Percentiles rank a stretch among this genome's conserved stretches.
Evolutionary conservation across 306 rosid genomes (phyloP).

Genomic region (Vigna nakashimae): DNA sequence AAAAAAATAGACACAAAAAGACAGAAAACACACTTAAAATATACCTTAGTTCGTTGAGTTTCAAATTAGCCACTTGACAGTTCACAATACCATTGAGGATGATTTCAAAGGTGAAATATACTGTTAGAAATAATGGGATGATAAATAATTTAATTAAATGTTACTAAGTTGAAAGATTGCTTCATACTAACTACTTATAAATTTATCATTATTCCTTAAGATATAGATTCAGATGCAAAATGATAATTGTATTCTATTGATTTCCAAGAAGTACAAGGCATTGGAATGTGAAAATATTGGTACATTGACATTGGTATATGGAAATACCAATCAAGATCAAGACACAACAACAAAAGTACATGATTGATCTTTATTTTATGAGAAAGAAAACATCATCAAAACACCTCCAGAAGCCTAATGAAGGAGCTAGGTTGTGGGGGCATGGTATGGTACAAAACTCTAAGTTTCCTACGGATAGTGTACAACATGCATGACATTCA

Average conservation of each 20-base stretch:
- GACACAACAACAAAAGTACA: conserved; percentile 23
- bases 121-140: neutral
- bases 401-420: conserved; percentile 36
- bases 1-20: too few relatives aligned
- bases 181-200: neutral
- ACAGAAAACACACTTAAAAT: too few relatives aligned
- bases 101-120: neutral
- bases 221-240: neutral
- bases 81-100: neutral
- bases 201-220: neutral
- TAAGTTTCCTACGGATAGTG: conserved; percentile 45
- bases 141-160: neutral
- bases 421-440: conserved; percentile 42
- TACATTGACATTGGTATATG: conserved; percentile 29
- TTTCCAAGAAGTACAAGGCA: conserved; percentile 32
- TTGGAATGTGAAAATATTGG: neutral
- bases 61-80: neutral
- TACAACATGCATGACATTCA: conserved; percentile 50
- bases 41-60: neutral
- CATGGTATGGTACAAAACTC: conserved; percentile 49
- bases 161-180: neutral
- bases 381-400: conserved; percentile 29
- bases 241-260: conserved; percentile 13
- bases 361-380: conserved; percentile 45
- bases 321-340: conserved; percentile 2